Evolutionary conservation across 176 grass and related monocot genomes (phyloP), one percentile per base, ranked within the genome.

Genomic region (Avena sativa): DNA sequence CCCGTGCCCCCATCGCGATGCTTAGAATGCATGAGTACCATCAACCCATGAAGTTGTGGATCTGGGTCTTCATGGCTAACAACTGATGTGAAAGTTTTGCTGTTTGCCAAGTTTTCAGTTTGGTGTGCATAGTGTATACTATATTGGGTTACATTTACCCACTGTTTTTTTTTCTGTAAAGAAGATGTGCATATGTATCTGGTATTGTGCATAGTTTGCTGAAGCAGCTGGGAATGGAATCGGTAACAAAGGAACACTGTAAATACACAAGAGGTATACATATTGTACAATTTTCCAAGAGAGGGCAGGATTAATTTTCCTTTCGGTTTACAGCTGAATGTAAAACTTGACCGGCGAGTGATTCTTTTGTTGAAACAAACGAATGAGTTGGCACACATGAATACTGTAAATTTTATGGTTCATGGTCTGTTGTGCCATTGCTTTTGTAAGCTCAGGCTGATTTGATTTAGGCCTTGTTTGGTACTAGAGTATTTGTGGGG

Each of bases 141-240:
- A 81, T 36, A 75, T 57, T 5, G 79, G 82, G 56, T 16, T 64
- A 23, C 34, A 8, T 38, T 9, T 72, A 56, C 20, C 82, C n/a
- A 9, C 20, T 11, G 2, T 44, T n/a, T 9, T 78, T 75, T 76
- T 61, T 76, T 69, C 75, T 63, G 73, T 63, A 59, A 79, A 84
- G 57, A 20, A 49, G 25, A 50, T 87, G 47, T 60, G 19, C 50
- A 59, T 79, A 76, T 76, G 73, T 68, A 79, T 89, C 12, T 65
- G 66, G 65, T 74, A 75, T 26, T 84, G 66, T 87, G 85, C 68
- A 84, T 79, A 90, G 85, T 84, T 32, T 79, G 32, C 80, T 67
- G 75, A 71, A 87, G 50, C 57, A 80, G 25, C 65, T 85, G 19
- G 21, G 70, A 70, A 56, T 86, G 78, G 19, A 82, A 63, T 23